These are phyloP conservation scores for Bertia moriformis DNA, from an alignment of 2,329 filamentous ascomycete genomes.

Conservation along the genomic window DNA sequence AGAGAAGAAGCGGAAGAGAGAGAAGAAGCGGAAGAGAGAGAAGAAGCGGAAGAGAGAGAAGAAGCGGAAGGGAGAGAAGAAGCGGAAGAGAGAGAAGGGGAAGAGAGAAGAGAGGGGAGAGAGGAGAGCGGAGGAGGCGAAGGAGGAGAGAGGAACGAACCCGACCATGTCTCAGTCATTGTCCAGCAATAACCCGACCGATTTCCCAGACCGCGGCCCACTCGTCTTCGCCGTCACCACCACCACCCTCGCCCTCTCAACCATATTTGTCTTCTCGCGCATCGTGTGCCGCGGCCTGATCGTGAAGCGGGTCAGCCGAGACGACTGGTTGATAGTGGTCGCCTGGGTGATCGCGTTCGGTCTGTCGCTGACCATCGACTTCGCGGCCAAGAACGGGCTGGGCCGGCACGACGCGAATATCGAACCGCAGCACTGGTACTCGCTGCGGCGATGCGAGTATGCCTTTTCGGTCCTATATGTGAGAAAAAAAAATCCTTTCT, in stretches of 20 bases:
- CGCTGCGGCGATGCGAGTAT: constrained; percentile 46
- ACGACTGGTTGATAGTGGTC: constrained; percentile 69
- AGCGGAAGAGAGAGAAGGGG: not conserved
- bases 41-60: not conserved
- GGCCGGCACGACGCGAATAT: constrained; percentile 55
- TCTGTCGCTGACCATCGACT: constrained; percentile 51
- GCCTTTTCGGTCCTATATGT: constrained; percentile 50
- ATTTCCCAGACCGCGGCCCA: constrained; percentile 34
- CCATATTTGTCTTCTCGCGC: constrained; percentile 61
- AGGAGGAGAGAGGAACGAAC: not conserved
- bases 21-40: not conserved
- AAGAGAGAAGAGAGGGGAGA: not conserved
- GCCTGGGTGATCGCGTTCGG: constrained; percentile 65
- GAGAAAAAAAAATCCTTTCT: no score
- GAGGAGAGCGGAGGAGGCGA: not conserved
- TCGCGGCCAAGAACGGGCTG: constrained; percentile 48
- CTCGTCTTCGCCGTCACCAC: constrained; percentile 58
- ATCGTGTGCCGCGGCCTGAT: constrained; percentile 61
- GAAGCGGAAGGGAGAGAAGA: not conserved
- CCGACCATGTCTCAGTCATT: no score
- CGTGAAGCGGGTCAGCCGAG: constrained; percentile 55
- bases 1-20: not conserved
- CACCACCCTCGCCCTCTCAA: constrained; percentile 48
- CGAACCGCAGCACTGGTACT: constrained; percentile 23
- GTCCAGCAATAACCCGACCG: constrained; percentile 6